Evolutionary conservation across 2,329 filamentous ascomycete species (phyloP), one percentile per base, ranked within the genome.

Genomic region (Alternaria sp.): DNA sequence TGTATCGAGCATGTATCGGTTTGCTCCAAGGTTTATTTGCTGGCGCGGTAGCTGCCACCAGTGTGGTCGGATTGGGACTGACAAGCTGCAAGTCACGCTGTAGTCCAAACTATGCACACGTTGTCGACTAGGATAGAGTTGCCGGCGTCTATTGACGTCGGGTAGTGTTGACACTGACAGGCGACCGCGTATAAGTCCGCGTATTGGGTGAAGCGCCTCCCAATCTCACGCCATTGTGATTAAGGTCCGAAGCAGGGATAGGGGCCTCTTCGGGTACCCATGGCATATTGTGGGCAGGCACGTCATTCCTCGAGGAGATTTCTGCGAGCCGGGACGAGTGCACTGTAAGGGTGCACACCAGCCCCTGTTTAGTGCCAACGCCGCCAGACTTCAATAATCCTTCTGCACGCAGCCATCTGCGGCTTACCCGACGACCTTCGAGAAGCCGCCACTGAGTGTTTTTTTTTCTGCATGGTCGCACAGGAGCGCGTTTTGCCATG

Each of bases 231-330:
- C 53, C 52, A 57, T 52, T 36, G 49, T 36, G 49, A 52, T 57
- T 57, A 59, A 66, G 61, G 50, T 60, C 61, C 61, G 62, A 59
- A 49, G 47, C 62, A 67, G 58, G 65, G 62, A 63, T 62, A 59
- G 56, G 61, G 60, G 65, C 59, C 54, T 61, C 44, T 47, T 61
- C 51, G 56, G 54, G 56, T 58, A 63, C 64, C 66, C 67, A 70
- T 68, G 70, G 68, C 61, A 17, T 17, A 32, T 21, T 25, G 28
- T n/a, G 67, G 63, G 64, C 62, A 72, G 68, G 72, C 71, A 74
- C 70, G 70, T 74, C 71, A 75, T 75, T 57, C 53, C 52, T 60
- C 56, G 68, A 70, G 72, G 72, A 72, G 71, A 74, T 69, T 73
- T 73, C 70, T 70, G 51, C 21, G 51, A 59, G 51, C 45, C 59